These are phyloP conservation scores for Senna siamea DNA, from an alignment of 306 rosid genomes.

Conservation along the genomic window DNA sequence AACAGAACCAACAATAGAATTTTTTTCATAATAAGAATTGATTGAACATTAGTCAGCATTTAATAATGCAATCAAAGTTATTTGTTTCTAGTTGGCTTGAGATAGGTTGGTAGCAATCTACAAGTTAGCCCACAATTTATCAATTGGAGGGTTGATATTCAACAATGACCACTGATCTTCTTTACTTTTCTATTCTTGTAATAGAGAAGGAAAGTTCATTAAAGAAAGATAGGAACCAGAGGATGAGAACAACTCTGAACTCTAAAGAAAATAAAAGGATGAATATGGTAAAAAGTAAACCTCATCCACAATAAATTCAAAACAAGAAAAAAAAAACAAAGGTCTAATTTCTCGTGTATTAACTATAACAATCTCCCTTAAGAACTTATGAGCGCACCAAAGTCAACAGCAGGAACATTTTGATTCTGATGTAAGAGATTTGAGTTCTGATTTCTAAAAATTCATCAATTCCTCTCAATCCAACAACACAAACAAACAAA, in stretches of 20 bases:
- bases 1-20: slow-evolving; percentile 17
- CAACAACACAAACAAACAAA: too few species aligned
- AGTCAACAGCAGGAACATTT: too few species aligned
- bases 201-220: background rate
- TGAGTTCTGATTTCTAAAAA: too few species aligned
- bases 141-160: background rate
- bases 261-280: background rate
- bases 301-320: background rate
- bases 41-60: slow-evolving; percentile 19
- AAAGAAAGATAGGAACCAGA: background rate
- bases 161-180: background rate
- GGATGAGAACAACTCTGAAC: background rate
- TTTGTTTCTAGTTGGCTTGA: background rate
- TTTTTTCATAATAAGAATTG: slow-evolving; percentile 10
- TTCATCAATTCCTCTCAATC: too few species aligned
- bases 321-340: background rate
- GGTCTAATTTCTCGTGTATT: too few species aligned
- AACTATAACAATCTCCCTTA: too few species aligned
- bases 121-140: background rate
- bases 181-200: background rate
- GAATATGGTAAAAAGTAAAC: background rate
- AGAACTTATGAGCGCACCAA: too few species aligned
- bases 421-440: too few species aligned
- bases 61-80: background rate
- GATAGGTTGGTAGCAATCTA: background rate